Base-by-base conservation (phyloP, 2,329 filamentous ascomycete genomes). In the Hypomyces rosellus region DNA sequence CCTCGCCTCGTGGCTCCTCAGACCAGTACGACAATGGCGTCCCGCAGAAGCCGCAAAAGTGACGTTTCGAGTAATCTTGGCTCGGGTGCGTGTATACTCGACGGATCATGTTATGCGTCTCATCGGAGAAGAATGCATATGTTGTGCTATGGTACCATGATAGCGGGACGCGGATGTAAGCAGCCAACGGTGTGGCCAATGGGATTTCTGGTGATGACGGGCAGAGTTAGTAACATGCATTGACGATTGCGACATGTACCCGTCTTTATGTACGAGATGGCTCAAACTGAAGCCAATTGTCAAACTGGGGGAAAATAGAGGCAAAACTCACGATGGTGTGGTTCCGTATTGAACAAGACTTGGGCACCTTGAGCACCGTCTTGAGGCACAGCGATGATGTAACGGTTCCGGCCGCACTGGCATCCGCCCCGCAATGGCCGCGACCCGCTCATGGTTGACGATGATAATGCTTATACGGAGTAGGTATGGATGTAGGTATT, bases 31-130 rank as follows among this genome's bases (percentile, higher is more conserved):
- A 86, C 48, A 96, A 73, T 12, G 88, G 86, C 0, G 90, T 95
- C 47, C 91, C 91, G 65, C 91, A 96, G 71, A 87, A 95, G 20
- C 91, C 91, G 69, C 91, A 96, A 68, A 96, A 96, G 58, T 89
- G 81, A 45, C 88, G 82, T 64, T 86, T 82, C 1, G 80, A 74
- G 59, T 78, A 70, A 46, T 76, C 74, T 47, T 79, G 77, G 58
- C 74, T 70, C 2, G 74, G 74, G 18, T 84, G 78, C 9, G 80
- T 81, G 66, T 88, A 90, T 44, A 78, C 75, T 38, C 84, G 80
- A 50, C 81, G 82, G 63, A 90, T 90, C 46, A 74, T 73, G 48
- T 74, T 60, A 65, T 81, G 78, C 14, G 83, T 81, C 71, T 96
- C 91, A 68, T 95, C 88, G 3, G 85, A 79, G 65, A 85, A 90